Conservation (phyloP, 371 early-diverging fungal species). For the Entomophthora muscae region DNA sequence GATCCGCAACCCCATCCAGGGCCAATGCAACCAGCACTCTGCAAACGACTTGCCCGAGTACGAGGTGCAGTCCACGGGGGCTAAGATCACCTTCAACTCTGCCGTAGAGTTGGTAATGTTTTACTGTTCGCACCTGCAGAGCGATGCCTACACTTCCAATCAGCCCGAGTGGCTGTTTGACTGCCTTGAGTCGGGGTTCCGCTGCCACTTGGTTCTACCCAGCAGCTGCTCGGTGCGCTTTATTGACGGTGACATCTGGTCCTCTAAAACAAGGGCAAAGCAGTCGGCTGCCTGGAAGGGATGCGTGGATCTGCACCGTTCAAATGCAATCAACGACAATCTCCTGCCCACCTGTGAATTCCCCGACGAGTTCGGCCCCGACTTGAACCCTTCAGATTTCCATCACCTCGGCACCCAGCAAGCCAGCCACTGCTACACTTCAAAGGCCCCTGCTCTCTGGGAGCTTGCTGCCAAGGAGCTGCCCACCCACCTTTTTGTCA, state of each 20-base stretch:
- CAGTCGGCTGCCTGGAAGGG: conserved; percentile 50
- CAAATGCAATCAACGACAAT: conserved; percentile 53
- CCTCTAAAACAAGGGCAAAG: conserved; percentile 44
- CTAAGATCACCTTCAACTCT: conserved; percentile 38
- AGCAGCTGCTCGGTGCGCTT: conserved; percentile 39
- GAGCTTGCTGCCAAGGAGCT: not conserved
- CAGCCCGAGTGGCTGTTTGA: conserved; percentile 25
- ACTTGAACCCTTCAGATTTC: conserved; percentile 5
- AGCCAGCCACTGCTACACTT: conserved; percentile 9
- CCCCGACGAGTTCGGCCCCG: conserved; percentile 4
- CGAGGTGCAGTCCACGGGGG: conserved; percentile 33
- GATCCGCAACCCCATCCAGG: conserved; percentile 14
- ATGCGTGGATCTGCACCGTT: conserved; percentile 36
- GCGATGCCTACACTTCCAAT: conserved; percentile 27
- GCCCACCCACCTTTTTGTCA: not conserved
- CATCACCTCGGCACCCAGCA: conserved; percentile 10
- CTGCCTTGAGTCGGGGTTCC: conserved; percentile 15
- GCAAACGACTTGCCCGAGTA: conserved; percentile 19
- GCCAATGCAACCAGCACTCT: conserved; percentile 14
- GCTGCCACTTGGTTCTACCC: conserved; percentile 37
- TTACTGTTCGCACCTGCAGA: conserved; percentile 41
- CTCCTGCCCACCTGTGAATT: conserved; percentile 28
- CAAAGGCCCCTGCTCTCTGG: conserved; percentile 12
- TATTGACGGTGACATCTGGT: conserved; percentile 29
- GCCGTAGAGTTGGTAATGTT: conserved; percentile 35